Evolutionary conservation across 2,329 filamentous ascomycete species (phyloP).

Genomic region (Colletotrichum endophyticum): DNA sequence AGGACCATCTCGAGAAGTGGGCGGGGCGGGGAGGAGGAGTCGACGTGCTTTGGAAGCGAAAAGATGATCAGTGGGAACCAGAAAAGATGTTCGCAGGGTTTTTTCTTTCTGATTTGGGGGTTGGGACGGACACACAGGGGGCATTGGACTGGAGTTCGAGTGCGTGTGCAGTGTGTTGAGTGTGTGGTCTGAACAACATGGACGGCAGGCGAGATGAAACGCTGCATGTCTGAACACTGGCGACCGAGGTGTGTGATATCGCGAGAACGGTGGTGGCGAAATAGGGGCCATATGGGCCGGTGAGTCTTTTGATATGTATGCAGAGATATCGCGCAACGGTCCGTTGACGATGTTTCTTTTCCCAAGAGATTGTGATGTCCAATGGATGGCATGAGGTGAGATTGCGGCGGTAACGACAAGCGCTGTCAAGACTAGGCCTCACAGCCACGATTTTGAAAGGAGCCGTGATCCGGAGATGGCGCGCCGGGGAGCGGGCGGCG

Average conservation of each 20-base stretch:
- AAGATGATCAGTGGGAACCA: background rate
- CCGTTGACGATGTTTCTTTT: background rate
- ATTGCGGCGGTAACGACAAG: background rate
- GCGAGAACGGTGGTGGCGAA: background rate
- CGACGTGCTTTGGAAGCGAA: background rate
- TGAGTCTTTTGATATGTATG: background rate
- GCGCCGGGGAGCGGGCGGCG: background rate
- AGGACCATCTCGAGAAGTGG: background rate
- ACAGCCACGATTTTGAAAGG: background rate
- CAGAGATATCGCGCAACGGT: background rate
- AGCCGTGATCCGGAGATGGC: background rate
- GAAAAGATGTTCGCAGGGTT: constrained; percentile 14
- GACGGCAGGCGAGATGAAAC: constrained; percentile 15
- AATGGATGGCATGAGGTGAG: background rate
- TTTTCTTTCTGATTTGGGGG: background rate
- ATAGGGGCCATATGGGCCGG: background rate
- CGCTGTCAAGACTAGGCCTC: background rate
- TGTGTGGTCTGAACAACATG: constrained; percentile 12
- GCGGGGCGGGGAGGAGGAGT: background rate
- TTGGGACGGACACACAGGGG: constrained; percentile 2
- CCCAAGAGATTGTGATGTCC: background rate
- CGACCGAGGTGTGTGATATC: constrained; percentile 3
- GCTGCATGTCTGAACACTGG: constrained; percentile 15
- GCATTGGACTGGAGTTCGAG: background rate
- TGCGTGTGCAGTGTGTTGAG: background rate